A percentile compares a stretch with the other conserved stretches of the same genome.
These are phyloP conservation scores for Fusarium tanahbumbuense DNA, from an alignment of 2,329 filamentous ascomycete species.

Conservation along the genomic window DNA sequence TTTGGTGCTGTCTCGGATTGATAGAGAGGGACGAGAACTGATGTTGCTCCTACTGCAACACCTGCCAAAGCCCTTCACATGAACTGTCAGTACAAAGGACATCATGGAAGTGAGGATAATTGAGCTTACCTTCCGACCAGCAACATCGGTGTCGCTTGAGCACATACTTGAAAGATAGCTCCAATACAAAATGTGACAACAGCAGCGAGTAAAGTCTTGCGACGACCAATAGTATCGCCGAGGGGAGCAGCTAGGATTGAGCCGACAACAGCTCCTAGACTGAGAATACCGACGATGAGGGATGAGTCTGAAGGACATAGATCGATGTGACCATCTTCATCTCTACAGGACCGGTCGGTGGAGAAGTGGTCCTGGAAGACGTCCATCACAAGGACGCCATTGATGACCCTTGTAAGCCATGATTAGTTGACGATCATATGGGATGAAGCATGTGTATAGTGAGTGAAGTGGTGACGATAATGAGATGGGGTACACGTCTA, in stretches of 20 bases:
- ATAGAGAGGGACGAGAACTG: conserved; percentile 81
- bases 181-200: conserved; percentile 76
- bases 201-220: conserved; percentile 74
- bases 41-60: conserved; percentile 76
- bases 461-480: conserved; percentile 1
- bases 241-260: conserved; percentile 76
- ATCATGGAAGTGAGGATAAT: accelerated
- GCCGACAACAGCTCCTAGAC: conserved; percentile 81
- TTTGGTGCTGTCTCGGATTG: conserved; percentile 86
- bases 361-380: conserved; percentile 73
- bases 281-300: conserved; percentile 83
- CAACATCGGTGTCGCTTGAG: conserved; percentile 69
- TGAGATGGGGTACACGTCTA: not conserved
- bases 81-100: not conserved
- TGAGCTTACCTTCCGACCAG: conserved; percentile 68
- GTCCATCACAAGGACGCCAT: conserved; percentile 78
- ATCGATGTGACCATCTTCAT: conserved; percentile 51
- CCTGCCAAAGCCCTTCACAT: conserved; percentile 71
- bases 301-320: conserved; percentile 72
- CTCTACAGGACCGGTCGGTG: conserved; percentile 62
- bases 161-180: conserved; percentile 77
- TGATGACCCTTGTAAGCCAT: conserved; percentile 60
- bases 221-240: conserved; percentile 77
- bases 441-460: conserved; percentile 1
- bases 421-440: conserved; percentile 35